Conservation (phyloP, 768 basidiomycete species). For the Trametopsis cervina region DNA sequence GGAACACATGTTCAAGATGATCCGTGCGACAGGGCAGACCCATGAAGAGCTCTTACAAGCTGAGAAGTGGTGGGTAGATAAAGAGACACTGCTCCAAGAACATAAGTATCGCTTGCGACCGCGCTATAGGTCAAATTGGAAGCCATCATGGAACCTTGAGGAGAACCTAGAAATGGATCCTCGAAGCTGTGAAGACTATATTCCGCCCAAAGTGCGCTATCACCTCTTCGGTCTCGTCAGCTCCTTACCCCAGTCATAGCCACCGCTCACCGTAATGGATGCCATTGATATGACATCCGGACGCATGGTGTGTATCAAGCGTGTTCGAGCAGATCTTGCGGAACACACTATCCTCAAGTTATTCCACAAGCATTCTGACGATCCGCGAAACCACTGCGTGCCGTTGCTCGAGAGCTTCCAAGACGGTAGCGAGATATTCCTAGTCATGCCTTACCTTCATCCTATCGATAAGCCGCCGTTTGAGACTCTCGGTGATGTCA, state of each 20-base stretch:
- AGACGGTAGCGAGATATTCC: constrained; percentile 1
- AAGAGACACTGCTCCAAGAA: not conserved
- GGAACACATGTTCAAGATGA: too few relatives aligned
- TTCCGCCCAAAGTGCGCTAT: not conserved
- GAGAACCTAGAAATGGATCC: not conserved
- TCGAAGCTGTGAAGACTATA: constrained; percentile 8
- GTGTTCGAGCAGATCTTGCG: not conserved
- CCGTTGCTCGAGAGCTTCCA: too few relatives aligned
- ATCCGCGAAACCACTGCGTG: constrained; percentile 20
- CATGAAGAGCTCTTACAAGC: too few relatives aligned
- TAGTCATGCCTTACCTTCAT: constrained; percentile 15
- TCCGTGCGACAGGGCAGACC: too few relatives aligned
- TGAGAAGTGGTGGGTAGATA: not conserved
- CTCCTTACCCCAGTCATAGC: not conserved
- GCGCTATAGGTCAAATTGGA: constrained; percentile 23
- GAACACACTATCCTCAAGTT: constrained; percentile 10
- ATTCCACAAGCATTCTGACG: constrained; percentile 1
- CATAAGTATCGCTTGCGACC: constrained; percentile 21
- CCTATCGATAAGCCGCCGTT: constrained; percentile 15
- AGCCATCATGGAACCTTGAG: constrained; percentile 25
- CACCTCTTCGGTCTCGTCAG: not conserved
- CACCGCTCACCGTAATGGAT: not conserved
- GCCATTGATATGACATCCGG: constrained; percentile 17
- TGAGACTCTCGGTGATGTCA: constrained; percentile 14
- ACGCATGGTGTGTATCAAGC: constrained; percentile 15